Evolutionary conservation across 352 stramenopile species (phyloP), one percentile per base, ranked within the genome.

Genomic region (Pythium apleroticum): DNA sequence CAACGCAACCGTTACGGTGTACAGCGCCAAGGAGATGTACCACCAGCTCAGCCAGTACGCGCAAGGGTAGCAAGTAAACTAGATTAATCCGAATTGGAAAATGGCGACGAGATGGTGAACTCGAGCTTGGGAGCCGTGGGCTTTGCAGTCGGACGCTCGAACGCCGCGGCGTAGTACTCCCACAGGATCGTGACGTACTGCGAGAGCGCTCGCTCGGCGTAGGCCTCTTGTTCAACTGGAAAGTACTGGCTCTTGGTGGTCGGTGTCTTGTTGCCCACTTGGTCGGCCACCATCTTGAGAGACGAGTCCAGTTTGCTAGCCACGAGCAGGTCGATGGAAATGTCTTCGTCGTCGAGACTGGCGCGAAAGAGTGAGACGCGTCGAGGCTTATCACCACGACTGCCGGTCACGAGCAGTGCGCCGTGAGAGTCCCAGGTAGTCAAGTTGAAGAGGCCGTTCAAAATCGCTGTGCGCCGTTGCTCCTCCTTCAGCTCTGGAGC

Each of bases 251-350:
- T 41, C 11, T 27, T 9, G 0, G 35, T 4, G 0, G 37, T n/a
- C 11, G 58, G 45, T 27, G 41, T n/a, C 41, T 66, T 52, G 30
- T 55, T 52, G 15, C 35, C 41, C 0, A 93, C 77, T 59, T 95
- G 86, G 56, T 93, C 86, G 0, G 86, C 83, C 46, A 92, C 72
- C 86, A 95, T 95, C 65, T 93, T 95, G 62, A 95, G 87, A 43
- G 89, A 82, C 31, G 85, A 84, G 62, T 95, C 86, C 24, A 95
- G 60, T 61, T 95, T 95, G 71, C 84, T 93, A 5, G 75, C 76
- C 22, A 95, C 86, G 3, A 84, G 88, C 22, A 95, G 60, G 59
- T 95, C 86, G 17, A 95, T 84, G 27, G 84, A 92, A 6, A 95
- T 65, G 56, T 90, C 84, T 52, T 95, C 86, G 59, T 95, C 78